These are phyloP conservation scores for Streptanthus diversifolius DNA, from an alignment of 345 rosid genomes.

Conservation along the genomic window DNA sequence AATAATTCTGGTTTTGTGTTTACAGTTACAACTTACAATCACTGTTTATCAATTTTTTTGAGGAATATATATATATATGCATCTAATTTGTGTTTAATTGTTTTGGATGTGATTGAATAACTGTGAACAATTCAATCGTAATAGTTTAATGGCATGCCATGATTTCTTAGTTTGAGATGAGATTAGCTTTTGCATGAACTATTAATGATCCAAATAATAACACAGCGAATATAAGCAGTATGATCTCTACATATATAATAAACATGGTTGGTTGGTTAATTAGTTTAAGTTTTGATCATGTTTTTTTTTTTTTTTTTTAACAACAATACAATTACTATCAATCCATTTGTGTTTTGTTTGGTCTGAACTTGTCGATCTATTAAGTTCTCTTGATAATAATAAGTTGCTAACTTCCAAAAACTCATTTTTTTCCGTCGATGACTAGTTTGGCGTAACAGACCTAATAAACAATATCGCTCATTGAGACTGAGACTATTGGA, in stretches of 20 bases:
- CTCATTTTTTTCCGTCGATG: neutral
- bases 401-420: neutral
- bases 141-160: neutral
- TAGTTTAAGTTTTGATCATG: neutral
- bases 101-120: constrained; percentile 21
- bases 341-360: neutral
- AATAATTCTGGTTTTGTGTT: constrained; percentile 12
- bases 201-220: neutral
- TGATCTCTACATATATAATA: neutral
- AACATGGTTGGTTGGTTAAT: neutral
- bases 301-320: neutral
- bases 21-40: constrained; percentile 27
- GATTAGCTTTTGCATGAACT: neutral
- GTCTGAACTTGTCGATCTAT: neutral
- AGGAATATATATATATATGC: too few species aligned
- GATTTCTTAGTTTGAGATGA: neutral
- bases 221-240: neutral
- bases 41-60: neutral
- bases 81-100: neutral
- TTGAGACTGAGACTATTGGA: too few species aligned
- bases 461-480: too few species aligned
- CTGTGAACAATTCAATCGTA: constrained; percentile 8
- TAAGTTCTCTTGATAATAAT: neutral
- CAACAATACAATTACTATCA: neutral
- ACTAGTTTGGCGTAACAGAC: neutral